Evolutionary conservation across 2,329 filamentous ascomycete genomes (phyloP), one percentile per base, ranked within the genome.

Genomic region (Herpotrichia juniperi): DNA sequence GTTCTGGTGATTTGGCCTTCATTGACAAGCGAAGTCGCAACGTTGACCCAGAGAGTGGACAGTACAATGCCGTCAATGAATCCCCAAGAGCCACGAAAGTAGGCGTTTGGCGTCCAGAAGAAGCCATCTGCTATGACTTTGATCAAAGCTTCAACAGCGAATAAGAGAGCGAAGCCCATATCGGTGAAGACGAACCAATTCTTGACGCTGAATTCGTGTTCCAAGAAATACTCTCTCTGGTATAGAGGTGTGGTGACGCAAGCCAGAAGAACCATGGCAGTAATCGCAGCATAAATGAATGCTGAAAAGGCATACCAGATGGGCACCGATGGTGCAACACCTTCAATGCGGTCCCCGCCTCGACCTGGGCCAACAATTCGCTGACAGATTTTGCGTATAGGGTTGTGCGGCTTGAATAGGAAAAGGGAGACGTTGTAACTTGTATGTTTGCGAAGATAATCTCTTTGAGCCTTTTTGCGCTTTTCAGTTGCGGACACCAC

Each of bases 141-240:
- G 76, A 99, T 93, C 5, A 87, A 67, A 0, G 93, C 91, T 74
- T 99, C 94, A 6, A 90, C 69, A 0, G 89, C 89, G 76, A 99
- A 99, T 12, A 99, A 75, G 1, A 89, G 74, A 1, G 93, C 92
- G 70, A 99, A 99, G 6, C 90, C 88, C 74, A 96, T 81, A 72
- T 99, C 94, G 11, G 90, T 90, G 84, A 91, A 97, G 5, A 96
- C 89, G 69, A 97, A 97, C 94, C 96, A 99, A 67, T 93, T 94
- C 51, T 80, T 81, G 40, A 84, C 78, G 52, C 80, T 86, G 67
- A 85, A 86, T 1, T 74, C 68, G 51, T 86, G 81, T 5, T 73
- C 78, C 47, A 83, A 72, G 63, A 93, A 93, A 68, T 97, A 96
- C 61, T 92, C 83, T 69, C 89, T 91, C 70, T 99, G 94, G 69